Conservation (phyloP, 352 stramenopile genomes). For the Thalassiosira mediterranea region DNA sequence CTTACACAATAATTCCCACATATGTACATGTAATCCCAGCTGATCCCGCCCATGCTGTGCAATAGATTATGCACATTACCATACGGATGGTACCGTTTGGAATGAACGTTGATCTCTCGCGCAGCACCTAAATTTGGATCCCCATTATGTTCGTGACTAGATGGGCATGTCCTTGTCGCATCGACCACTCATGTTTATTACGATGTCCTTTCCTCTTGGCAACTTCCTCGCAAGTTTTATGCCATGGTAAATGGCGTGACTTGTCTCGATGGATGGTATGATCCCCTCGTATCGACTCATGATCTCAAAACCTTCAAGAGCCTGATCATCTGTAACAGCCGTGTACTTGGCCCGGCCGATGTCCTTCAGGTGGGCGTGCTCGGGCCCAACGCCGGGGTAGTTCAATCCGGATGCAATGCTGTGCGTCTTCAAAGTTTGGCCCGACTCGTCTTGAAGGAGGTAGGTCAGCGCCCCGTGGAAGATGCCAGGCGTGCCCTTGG, state of each 20-base stretch:
- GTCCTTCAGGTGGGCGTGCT: slow-evolving; percentile 97
- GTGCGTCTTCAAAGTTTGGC: slow-evolving; percentile 95
- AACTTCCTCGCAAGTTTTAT: slow-evolving; percentile 92
- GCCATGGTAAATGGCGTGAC: slow-evolving; percentile 94
- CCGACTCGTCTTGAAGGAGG: slow-evolving; percentile 94
- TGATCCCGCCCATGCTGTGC: too few species aligned
- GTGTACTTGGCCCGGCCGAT: slow-evolving; percentile 93
- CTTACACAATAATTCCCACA: too few species aligned
- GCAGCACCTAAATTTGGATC: slow-evolving; percentile 90
- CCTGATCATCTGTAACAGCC: slow-evolving; percentile 95
- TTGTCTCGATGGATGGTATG: slow-evolving; percentile 96
- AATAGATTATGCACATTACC: too few species aligned
- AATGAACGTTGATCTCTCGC: too few species aligned
- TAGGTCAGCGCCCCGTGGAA: slow-evolving; percentile 97
- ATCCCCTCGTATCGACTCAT: slow-evolving; percentile 96
- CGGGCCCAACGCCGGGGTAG: slow-evolving; percentile 96
- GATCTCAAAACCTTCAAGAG: slow-evolving; percentile 95
- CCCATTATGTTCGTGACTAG: slow-evolving; percentile 95
- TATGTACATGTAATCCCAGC: too few species aligned
- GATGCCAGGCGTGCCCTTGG: slow-evolving; percentile 92
- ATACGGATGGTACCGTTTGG: too few species aligned
- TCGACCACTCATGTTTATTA: slow-evolving; percentile 97
- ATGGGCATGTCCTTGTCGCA: slow-evolving; percentile 99
- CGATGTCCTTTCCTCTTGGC: slow-evolving; percentile 89
- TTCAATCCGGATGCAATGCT: slow-evolving; percentile 96